Percentiles rank a stretch among this genome's conserved stretches.
Conservation (phyloP, 139 green algal species). For the Tetradesmus obliquus region DNA sequence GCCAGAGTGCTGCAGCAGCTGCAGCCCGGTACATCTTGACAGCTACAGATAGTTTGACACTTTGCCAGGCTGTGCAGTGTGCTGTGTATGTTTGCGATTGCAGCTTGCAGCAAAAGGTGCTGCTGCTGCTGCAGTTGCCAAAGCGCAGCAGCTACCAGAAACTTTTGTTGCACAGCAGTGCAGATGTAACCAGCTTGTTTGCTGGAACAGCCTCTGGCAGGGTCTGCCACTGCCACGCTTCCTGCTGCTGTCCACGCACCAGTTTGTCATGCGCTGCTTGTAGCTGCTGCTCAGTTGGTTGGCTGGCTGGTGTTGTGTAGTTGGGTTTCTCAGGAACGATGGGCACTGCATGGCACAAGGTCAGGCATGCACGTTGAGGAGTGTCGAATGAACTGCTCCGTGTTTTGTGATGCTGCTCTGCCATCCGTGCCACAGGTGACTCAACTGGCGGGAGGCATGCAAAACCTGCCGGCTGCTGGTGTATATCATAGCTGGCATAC, state of each 20-base stretch:
- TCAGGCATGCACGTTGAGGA: neutral
- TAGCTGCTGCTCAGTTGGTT: slow-evolving; percentile 42
- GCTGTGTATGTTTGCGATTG: neutral
- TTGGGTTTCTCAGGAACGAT: slow-evolving; percentile 78
- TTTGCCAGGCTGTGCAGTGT: too few relatives aligned
- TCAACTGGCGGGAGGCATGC: neutral
- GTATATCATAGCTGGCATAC: neutral
- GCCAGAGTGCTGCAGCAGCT: neutral
- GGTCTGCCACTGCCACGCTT: too few relatives aligned
- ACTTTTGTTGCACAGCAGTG: neutral
- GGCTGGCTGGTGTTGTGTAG: slow-evolving; percentile 53
- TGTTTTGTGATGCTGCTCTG: neutral
- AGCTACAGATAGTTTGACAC: too few relatives aligned
- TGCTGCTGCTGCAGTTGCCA: neutral
- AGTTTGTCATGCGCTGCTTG: slow-evolving; percentile 30
- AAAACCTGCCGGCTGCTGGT: neutral
- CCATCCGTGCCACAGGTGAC: neutral
- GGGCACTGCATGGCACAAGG: slow-evolving; percentile 57
- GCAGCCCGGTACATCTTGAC: neutral
- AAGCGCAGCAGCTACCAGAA: neutral
- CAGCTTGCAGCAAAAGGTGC: neutral
- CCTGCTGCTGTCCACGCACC: neutral
- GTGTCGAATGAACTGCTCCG: neutral
- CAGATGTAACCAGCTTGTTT: neutral
- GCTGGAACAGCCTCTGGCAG: too few relatives aligned